Base-by-base conservation (phyloP, 768 basidiomycete genomes). In the Gyrodon lividus region DNA sequence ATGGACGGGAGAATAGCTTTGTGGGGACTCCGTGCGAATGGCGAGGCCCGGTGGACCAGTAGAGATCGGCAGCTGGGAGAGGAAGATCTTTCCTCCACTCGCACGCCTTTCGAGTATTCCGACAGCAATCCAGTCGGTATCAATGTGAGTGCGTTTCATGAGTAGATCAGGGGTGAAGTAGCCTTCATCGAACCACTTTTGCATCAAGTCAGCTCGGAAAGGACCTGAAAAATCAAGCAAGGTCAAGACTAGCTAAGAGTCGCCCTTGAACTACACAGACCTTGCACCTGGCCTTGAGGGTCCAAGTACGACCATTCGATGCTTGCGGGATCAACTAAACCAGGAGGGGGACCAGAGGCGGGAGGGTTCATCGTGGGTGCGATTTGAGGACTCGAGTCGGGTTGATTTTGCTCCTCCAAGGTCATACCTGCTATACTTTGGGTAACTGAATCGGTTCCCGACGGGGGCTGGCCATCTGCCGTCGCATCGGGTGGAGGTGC, bases 281-380 rank as follows among this genome's bases (percentile, higher is more conserved):
- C 94, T 82, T 98, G 94, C 37, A 95, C 74, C 52, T 87, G 82
- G n/a, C 94, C 92, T 58, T 88, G 82, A 17, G 92, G 93, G 65
- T 98, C 94, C 44, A 92, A 81, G 69, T 98, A 98, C 20, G 84
- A 88, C 94, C 94, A 98, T 65, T 91, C 84, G 19, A 94, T 69
- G 56, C 69, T 77, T 24, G 78, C 75, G 28, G 80, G 73, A 71
- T 87, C 86, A 40, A 69, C 55, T 35, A 77, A 58, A 43, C 76
- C 78, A 46, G 78, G 77, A 43, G 79, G 78, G 13, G 77, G 71
- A 8, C 66, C 70, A 37, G 58, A 56, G 17, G 58, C 40, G n/a
- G 62, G 52, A 47, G 52, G 22, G 37, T 55, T 58, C 17, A 24
- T 47, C 13, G 53, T 49, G 35, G 63, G 13, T 17, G 37, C 31